Base-by-base conservation (phyloP, 129 eudicot genomes). In the Artemisia argyi region DNA sequence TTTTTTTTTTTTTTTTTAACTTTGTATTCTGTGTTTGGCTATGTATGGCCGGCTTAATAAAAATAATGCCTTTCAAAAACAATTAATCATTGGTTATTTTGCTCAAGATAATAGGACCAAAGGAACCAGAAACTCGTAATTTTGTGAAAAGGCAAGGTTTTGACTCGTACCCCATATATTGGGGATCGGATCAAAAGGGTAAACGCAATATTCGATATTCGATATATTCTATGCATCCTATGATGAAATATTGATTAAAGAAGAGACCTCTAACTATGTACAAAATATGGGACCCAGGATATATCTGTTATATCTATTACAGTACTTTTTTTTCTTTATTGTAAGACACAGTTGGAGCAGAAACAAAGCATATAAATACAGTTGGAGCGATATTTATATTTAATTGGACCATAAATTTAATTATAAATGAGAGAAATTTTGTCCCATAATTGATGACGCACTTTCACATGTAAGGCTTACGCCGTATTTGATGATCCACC, bases 401-500 rank as follows among this genome's bases (percentile, higher is more conserved):
- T 50, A 50, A 50, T 11, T 13, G 5, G 56, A 51, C 56, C 56
- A 51, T 51, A 1, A 2, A n/a, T 51, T 50, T 0, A 51, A 13
- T 1, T 51, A 1, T 0, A 0, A 13, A 51, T 51, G 7, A 2
- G 2, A 13, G 0, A 51, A 46, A 46, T 7, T 18, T 12, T 47
- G 71, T 11, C 19, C 42, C n/a, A 62, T 0, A 16, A 63, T 3
- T 22, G 46, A 26, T 78, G 82, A 71, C 71, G 78, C 63, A 68
- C 48, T 22, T 61, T 55, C 77, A 17, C 28, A 72, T 54, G 73
- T 72, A 71, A 78, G 62, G 68, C 55, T 78, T 26, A 58, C 59
- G 50, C 72, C 82, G 64, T 70, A 60, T 22, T 17, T 51, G 47
- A 66, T 66, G 50, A 66, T 66, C 20, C 72, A 67, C 22, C 72